Evolutionary conservation across 495 filamentous ascomycete species (phyloP).

Genomic region (Trichocladium uniseriatum): DNA sequence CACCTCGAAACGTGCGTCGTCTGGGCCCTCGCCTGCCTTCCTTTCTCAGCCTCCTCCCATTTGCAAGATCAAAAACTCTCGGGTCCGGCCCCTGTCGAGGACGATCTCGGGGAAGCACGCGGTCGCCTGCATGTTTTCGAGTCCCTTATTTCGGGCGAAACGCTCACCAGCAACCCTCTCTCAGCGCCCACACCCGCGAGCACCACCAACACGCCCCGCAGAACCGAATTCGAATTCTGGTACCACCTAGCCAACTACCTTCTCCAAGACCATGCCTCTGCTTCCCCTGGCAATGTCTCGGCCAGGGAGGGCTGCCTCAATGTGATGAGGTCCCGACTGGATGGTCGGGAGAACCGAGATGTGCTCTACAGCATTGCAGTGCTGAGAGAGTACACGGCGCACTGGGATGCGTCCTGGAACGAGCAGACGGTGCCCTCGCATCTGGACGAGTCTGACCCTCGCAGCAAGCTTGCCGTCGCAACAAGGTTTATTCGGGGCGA

Average conservation of each 20-base stretch:
- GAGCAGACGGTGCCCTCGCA: constrained; percentile 49
- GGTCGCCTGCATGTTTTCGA: constrained; percentile 65
- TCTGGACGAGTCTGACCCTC: constrained; percentile 59
- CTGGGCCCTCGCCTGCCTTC: constrained; percentile 50
- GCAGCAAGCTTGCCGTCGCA: constrained; percentile 67
- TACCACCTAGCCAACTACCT: constrained; percentile 62
- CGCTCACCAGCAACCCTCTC: constrained; percentile 51
- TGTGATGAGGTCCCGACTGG: constrained; percentile 56
- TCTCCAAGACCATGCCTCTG: constrained; percentile 48
- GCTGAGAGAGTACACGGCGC: constrained; percentile 60
- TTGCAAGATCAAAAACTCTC: constrained; percentile 14
- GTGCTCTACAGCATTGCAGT: constrained; percentile 84
- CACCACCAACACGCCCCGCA: constrained; percentile 43
- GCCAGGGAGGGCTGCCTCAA: constrained; percentile 52
- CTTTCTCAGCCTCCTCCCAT: constrained; percentile 15
- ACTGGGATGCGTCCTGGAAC: constrained; percentile 55
- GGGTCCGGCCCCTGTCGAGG: constrained; percentile 16
- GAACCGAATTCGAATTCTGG: constrained; percentile 73
- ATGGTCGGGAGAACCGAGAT: constrained; percentile 79
- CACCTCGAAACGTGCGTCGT: constrained; percentile 63
- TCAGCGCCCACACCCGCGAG: constrained; percentile 34
- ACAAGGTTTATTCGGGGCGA: constrained; percentile 74
- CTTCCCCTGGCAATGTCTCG: constrained; percentile 33
- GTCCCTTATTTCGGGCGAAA: constrained; percentile 58
- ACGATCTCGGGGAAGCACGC: constrained; percentile 52